Conservation (phyloP, 2,329 filamentous ascomycete genomes). For the Lachnellula cervina region DNA sequence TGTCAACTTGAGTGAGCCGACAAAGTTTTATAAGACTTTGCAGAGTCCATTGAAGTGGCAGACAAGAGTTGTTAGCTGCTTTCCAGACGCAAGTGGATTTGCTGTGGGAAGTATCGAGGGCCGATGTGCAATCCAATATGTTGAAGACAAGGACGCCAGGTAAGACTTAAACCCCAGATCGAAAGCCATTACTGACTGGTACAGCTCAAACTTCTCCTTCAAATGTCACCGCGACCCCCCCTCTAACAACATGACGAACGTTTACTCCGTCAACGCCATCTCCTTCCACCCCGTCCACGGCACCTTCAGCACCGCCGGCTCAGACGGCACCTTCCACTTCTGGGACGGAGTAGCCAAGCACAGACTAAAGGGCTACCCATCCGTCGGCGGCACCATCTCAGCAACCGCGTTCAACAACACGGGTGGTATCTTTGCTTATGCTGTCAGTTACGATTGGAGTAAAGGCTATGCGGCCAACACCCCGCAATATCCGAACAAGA, state of each 20-base stretch:
- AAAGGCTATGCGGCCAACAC: conserved; percentile 90
- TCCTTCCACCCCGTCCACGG: conserved; percentile 95
- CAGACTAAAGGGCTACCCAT: conserved; percentile 81
- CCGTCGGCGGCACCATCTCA: conserved; percentile 80
- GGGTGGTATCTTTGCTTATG: conserved; percentile 81
- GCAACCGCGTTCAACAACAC: conserved; percentile 86
- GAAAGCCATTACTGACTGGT: conserved; percentile 9
- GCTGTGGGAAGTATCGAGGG: conserved; percentile 96
- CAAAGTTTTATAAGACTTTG: conserved; percentile 91
- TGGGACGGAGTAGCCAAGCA: conserved; percentile 94
- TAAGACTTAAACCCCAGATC: conserved; percentile 33
- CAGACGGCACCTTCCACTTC: conserved; percentile 94
- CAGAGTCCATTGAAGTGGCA: conserved; percentile 98
- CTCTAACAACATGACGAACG: conserved; percentile 72
- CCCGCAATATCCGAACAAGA: conserved; percentile 68
- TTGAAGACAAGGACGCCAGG: conserved; percentile 88
- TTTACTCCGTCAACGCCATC: conserved; percentile 94
- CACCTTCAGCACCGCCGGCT: conserved; percentile 96
- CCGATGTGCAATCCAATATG: conserved; percentile 95
- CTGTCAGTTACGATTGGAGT: conserved; percentile 95
- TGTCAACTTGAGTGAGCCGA: conserved; percentile 81
- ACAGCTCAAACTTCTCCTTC: conserved; percentile 91
- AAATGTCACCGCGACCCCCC: conserved; percentile 92
- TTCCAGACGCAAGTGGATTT: conserved; percentile 85
- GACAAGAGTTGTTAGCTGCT: conserved; percentile 91